A percentile compares a stretch with the other conserved stretches of the same genome.
Conservation (phyloP, 495 filamentous ascomycete species). For the Paragyromitra xinjiangensis region DNA sequence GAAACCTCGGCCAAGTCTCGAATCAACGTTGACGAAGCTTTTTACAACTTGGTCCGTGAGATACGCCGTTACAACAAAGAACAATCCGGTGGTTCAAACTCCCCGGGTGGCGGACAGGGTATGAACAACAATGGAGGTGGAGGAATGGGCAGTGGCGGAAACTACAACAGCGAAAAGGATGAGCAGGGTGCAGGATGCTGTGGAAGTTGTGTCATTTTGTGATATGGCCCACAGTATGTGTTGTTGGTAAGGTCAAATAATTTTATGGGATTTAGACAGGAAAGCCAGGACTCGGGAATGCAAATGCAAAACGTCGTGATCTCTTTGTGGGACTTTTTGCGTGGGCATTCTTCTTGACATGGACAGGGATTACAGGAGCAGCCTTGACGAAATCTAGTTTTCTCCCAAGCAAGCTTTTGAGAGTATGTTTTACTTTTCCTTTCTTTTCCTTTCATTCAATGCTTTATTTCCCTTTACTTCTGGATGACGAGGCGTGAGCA, state of each 20-base stretch:
- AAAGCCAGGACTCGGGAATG: conserved; percentile 20
- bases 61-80: conserved; percentile 98
- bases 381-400: conserved; percentile 21
- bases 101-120: conserved; percentile 68
- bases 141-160: conserved; percentile 61
- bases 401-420: conserved; percentile 32
- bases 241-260: conserved; percentile 26
- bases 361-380: conserved; percentile 26
- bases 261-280: conserved; percentile 44
- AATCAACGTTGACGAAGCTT: conserved; percentile 97
- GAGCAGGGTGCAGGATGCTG: conserved; percentile 83
- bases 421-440: conserved; percentile 25
- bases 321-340: conserved; percentile 20
- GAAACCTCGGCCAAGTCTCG: conserved; percentile 98
- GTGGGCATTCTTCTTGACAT: conserved; percentile 37
- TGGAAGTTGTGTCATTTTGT: conserved; percentile 89
- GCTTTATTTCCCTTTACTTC: conserved; percentile 39
- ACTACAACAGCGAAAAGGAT: conserved; percentile 79
- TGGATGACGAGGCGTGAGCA: conserved; percentile 52
- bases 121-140: conserved; percentile 59
- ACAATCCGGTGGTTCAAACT: conserved; percentile 83
- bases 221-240: conserved; percentile 57
- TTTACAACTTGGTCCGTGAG: conserved; percentile 96
- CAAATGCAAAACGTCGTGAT: conserved; percentile 25
- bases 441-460: conserved; percentile 31